These are phyloP conservation scores for Rhodamnia rubescens DNA, from an alignment of 345 rosid genomes.

Conservation along the genomic window DNA sequence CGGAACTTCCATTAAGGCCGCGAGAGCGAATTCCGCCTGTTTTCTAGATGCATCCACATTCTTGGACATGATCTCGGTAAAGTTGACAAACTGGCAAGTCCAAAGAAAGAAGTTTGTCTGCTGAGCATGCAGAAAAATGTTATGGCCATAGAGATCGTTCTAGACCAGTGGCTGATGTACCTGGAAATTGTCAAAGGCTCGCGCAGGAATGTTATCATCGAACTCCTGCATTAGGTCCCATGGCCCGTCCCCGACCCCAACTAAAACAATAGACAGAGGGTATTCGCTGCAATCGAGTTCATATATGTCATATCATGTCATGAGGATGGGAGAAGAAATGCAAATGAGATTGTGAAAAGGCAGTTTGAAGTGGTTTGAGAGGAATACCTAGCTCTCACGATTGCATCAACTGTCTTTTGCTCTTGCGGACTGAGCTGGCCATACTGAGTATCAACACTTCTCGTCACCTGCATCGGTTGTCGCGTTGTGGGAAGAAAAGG, in stretches of 20 bases:
- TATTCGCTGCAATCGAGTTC: slow-evolving; percentile 38
- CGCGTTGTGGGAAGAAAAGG: neutral
- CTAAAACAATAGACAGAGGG: slow-evolving; percentile 79
- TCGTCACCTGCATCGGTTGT: slow-evolving; percentile 44
- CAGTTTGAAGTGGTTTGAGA: neutral
- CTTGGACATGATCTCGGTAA: slow-evolving; percentile 79
- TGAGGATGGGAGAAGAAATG: neutral
- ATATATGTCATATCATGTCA: neutral
- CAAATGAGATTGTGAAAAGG: neutral
- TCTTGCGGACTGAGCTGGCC: slow-evolving; percentile 79
- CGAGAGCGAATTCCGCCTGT: slow-evolving; percentile 69
- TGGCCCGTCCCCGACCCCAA: slow-evolving; percentile 95
- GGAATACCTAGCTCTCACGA: slow-evolving; percentile 77
- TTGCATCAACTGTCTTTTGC: slow-evolving; percentile 67
- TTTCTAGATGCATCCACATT: slow-evolving; percentile 43
- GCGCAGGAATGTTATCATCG: slow-evolving; percentile 87
- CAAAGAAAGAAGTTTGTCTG: neutral
- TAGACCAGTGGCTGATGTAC: slow-evolving; percentile 8
- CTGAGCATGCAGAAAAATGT: neutral
- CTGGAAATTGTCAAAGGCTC: slow-evolving; percentile 85
- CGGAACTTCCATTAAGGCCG: slow-evolving; percentile 92
- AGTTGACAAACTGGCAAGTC: slow-evolving; percentile 65
- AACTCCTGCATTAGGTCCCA: slow-evolving; percentile 95
- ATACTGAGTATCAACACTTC: slow-evolving; percentile 56
- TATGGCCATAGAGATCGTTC: neutral